A percentile compares a stretch with the other conserved stretches of the same genome.
Conservation (phyloP, 768 basidiomycete species). For the Candolleomyces efflorescens region DNA sequence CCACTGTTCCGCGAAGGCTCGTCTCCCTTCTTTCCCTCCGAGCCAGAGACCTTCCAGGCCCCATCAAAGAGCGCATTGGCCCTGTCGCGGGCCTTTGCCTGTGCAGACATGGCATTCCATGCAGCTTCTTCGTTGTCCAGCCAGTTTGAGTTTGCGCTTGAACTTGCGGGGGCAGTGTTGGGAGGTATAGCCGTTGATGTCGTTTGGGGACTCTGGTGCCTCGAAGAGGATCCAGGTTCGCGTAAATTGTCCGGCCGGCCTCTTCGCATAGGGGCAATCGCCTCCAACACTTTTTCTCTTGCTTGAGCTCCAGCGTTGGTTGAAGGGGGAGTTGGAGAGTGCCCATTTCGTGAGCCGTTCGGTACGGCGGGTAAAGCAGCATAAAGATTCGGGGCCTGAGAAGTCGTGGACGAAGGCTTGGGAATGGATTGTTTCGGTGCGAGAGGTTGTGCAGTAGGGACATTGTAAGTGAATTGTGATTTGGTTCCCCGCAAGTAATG, state of each 20-base stretch:
- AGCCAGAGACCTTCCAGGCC: slow-evolving; percentile 35
- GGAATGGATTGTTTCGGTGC: slow-evolving; percentile 31
- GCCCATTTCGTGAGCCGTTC: slow-evolving; percentile 1
- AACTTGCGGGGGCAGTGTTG: background rate
- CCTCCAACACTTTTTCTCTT: slow-evolving; percentile 74
- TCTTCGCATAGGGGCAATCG: slow-evolving; percentile 74
- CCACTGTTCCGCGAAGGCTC: slow-evolving; percentile 20
- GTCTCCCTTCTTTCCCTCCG: slow-evolving; percentile 1
- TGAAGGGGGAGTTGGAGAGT: slow-evolving; percentile 18
- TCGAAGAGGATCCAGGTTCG: slow-evolving; percentile 25
- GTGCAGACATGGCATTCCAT: background rate
- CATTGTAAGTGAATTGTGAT: slow-evolving; percentile 68
- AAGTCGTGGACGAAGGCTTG: slow-evolving; percentile 17
- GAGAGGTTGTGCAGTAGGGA: slow-evolving; percentile 45
- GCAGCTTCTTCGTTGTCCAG: slow-evolving; percentile 9
- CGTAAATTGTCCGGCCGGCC: slow-evolving; percentile 50
- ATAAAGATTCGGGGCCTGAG: slow-evolving; percentile 4
- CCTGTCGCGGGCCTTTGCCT: slow-evolving; percentile 7
- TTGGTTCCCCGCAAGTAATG: slow-evolving; percentile 87
- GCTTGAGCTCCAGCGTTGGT: slow-evolving; percentile 58
- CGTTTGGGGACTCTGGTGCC: slow-evolving; percentile 31
- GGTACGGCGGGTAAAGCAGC: background rate
- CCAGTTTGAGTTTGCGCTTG: slow-evolving; percentile 4
- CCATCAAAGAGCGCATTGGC: slow-evolving; percentile 25
- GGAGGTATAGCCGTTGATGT: background rate